These are phyloP conservation scores for Colletotrichum chrysophilum DNA, from an alignment of 2,329 filamentous ascomycete genomes.

Conservation along the genomic window DNA sequence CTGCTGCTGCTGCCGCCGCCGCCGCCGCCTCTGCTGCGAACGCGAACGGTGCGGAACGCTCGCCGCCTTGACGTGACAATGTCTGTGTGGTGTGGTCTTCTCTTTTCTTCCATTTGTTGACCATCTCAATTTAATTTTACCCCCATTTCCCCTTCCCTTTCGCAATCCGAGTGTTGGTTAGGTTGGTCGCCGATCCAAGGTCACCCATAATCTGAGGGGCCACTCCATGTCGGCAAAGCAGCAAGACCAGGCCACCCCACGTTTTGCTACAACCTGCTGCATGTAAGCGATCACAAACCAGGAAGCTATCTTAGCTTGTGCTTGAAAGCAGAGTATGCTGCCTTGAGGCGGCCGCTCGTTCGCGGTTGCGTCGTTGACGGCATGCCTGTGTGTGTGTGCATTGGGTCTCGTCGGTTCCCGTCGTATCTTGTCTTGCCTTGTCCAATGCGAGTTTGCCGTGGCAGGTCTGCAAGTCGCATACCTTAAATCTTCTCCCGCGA, in stretches of 20 bases:
- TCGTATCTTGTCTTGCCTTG: background rate
- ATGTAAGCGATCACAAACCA: background rate
- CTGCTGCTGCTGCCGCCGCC: background rate
- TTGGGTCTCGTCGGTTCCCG: background rate
- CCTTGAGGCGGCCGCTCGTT: background rate
- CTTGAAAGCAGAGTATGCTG: background rate
- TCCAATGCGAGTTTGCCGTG: background rate
- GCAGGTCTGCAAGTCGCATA: background rate
- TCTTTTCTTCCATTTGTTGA: background rate
- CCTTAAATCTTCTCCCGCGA: background rate
- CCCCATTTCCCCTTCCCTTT: background rate
- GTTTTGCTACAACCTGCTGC: background rate
- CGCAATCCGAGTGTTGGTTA: background rate
- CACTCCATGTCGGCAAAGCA: background rate
- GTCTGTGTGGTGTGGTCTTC: constrained; percentile 4
- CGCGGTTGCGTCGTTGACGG: background rate
- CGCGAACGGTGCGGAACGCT: background rate
- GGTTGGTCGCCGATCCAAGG: background rate
- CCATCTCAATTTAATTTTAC: background rate
- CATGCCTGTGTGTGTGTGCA: background rate
- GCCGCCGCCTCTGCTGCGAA: background rate
- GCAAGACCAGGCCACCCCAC: background rate
- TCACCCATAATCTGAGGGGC: background rate
- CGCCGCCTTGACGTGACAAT: constrained; percentile 1
- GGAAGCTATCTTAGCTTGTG: background rate